A percentile compares a stretch with the other conserved stretches of the same genome.
Evolutionary conservation across 2,329 filamentous ascomycete species (phyloP).

Genomic region (Aspergillus puulaauensis): DNA sequence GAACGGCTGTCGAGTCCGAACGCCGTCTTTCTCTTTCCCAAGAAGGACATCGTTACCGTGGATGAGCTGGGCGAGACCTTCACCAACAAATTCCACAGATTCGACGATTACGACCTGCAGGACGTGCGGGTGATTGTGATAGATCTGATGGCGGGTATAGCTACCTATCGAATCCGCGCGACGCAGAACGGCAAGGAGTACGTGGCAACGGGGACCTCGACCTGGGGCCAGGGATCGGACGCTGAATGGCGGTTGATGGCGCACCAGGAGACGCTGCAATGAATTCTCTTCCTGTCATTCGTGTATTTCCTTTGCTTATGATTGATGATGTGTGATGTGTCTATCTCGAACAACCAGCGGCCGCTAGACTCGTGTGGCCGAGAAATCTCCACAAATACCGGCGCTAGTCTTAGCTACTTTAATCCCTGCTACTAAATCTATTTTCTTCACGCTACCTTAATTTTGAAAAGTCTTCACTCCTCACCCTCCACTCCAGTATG

Average conservation of each 20-base stretch:
- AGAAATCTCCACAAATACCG: conserved; percentile 3
- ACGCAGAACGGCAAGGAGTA: conserved; percentile 26
- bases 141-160: conserved; percentile 36
- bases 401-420: neutral
- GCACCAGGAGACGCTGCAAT: conserved; percentile 36
- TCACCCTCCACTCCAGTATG: neutral
- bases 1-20: conserved; percentile 29
- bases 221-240: conserved; percentile 39
- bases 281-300: neutral
- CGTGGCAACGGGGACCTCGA: conserved; percentile 31
- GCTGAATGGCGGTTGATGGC: conserved; percentile 37
- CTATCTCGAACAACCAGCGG: neutral
- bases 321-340: neutral
- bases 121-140: conserved; percentile 30
- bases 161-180: conserved; percentile 35
- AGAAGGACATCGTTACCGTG: conserved; percentile 31
- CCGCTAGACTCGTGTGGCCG: neutral
- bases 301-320: neutral
- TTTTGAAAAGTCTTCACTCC: neutral
- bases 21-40: conserved; percentile 35
- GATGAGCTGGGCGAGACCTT: conserved; percentile 29
- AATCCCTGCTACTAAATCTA: neutral
- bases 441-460: neutral
- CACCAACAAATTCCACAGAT: conserved; percentile 35
- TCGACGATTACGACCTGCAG: conserved; percentile 25